Base-by-base conservation (phyloP, 2,329 filamentous ascomycete species). In the Aspergillus quadrilineatus region DNA sequence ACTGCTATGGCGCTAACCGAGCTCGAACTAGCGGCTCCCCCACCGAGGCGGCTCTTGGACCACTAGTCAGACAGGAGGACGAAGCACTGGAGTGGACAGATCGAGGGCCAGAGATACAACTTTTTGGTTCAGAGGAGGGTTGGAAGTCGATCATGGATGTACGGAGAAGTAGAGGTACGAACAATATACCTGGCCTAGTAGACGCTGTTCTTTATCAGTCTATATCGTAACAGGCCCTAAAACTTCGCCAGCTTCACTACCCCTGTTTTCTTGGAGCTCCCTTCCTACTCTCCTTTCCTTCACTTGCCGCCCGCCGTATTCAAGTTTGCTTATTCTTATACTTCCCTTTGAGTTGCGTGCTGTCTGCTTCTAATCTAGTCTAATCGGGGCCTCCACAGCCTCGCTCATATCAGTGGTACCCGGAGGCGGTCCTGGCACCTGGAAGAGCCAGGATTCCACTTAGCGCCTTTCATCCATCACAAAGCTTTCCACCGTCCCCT, bases 41-140 rank as follows among this genome's bases (percentile, higher is more conserved):
- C 60, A 56, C 52, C 58, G 50, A 58, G 58, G 64, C 66, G 63
- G 67, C 66, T 69, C 66, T 67, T 62, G 65, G 48, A 48, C 52
- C 52, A 54, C 51, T 54, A 54, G 41, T 43, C 14, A 45, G 26
- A 12, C 41, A 39, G 30, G 22, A 37, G 30, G 37, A 41, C 34
- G 44, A 53, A 62, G 58, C 63, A 47, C 51, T 44, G 55, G 52
- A 48, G 39, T 50, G 37, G 42, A 39, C 32, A 32, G 36, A 26
- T 39, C 52, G 50, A 53, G 41, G 50, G 42, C 22, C 36, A 42
- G 34, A 50, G 29, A 37, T 17, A 17, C 34, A 29, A 29, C 42
- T 53, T 42, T 39, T 37, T 45, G 39, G 50, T 53, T 43, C 42
- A n/a, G 50, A 29, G n/a, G 42, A n/a, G 39, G 41, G 39, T 7